These are phyloP conservation scores for Ceratobasidium sp. DNA, from an alignment of 1,284 basidiomycete genomes.

Conservation along the genomic window DNA sequence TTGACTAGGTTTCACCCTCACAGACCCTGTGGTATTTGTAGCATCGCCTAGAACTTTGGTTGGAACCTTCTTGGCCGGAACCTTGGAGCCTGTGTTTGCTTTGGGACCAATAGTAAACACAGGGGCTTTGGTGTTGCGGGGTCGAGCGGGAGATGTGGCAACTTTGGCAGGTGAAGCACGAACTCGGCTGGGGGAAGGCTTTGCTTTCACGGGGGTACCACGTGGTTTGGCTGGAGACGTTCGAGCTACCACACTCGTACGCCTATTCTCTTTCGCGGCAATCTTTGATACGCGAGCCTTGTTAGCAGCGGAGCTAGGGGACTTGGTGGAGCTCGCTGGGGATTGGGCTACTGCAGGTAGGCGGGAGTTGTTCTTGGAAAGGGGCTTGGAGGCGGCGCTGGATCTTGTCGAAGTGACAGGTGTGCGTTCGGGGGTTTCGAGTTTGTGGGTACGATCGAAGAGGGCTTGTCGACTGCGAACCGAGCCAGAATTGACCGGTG, in stretches of 20 bases:
- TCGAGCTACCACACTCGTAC: constrained; percentile 21
- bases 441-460: constrained; percentile 13
- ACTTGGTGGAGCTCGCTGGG: not conserved
- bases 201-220: constrained; percentile 13
- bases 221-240: constrained; percentile 1
- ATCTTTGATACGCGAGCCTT: constrained; percentile 34
- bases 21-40: constrained; percentile 18
- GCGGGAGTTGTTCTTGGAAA: constrained; percentile 1
- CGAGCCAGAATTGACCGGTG: constrained; percentile 4
- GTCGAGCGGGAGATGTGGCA: constrained; percentile 8
- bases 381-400: constrained; percentile 4
- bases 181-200: constrained; percentile 1
- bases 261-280: constrained; percentile 34
- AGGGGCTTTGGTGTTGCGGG: constrained; percentile 14
- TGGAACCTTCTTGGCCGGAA: not conserved
- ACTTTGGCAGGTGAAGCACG: constrained; percentile 19
- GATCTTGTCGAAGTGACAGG: not conserved
- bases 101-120: constrained; percentile 26
- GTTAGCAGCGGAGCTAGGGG: not conserved
- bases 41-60: constrained; percentile 24
- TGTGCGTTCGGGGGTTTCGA: constrained; percentile 8
- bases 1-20: constrained; percentile 19
- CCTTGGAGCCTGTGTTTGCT: not conserved
- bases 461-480: constrained; percentile 33
- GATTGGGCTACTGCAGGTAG: constrained; percentile 24